These are phyloP conservation scores for Phycomyces nitens DNA, from an alignment of 192 early-diverging fungal species.

Conservation along the genomic window DNA sequence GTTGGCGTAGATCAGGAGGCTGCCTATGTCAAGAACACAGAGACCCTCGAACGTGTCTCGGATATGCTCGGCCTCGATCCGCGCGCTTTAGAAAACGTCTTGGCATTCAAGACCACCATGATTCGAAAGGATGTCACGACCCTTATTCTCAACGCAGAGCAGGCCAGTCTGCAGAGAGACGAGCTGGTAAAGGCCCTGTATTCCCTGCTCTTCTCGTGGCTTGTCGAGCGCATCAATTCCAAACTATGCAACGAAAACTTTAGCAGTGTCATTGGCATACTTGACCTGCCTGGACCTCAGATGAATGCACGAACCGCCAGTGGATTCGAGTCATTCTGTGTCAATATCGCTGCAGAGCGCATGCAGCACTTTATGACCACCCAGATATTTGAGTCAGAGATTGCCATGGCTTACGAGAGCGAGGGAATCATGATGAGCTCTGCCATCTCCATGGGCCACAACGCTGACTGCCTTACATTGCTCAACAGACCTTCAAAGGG, in stretches of 20 bases:
- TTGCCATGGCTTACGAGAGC: constrained; percentile 38
- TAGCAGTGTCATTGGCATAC: constrained; percentile 78
- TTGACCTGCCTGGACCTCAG: constrained; percentile 74
- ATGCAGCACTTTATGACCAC: constrained; percentile 56
- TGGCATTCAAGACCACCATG: constrained; percentile 80
- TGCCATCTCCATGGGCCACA: constrained; percentile 37
- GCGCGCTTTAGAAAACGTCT: constrained; percentile 61
- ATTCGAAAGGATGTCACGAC: constrained; percentile 89
- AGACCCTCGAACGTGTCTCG: constrained; percentile 69
- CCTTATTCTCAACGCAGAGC: constrained; percentile 77
- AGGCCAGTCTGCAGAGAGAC: constrained; percentile 79
- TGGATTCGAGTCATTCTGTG: constrained; percentile 65
- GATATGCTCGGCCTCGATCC: constrained; percentile 75
- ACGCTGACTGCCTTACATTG: constrained; percentile 41
- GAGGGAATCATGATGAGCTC: constrained; percentile 51
- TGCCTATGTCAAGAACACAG: constrained; percentile 72
- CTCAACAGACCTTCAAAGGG: constrained; percentile 49
- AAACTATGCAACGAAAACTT: constrained; percentile 64
- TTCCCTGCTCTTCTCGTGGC: constrained; percentile 80
- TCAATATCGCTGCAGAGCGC: constrained; percentile 64
- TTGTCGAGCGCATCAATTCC: constrained; percentile 87
- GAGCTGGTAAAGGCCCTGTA: constrained; percentile 77
- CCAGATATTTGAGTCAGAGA: constrained; percentile 48
- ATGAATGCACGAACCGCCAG: constrained; percentile 34
- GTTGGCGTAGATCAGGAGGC: constrained; percentile 65